Base-by-base conservation (phyloP, 225 moss, liverwort and hornwort genomes). In the Thuidium tamariscinum region DNA sequence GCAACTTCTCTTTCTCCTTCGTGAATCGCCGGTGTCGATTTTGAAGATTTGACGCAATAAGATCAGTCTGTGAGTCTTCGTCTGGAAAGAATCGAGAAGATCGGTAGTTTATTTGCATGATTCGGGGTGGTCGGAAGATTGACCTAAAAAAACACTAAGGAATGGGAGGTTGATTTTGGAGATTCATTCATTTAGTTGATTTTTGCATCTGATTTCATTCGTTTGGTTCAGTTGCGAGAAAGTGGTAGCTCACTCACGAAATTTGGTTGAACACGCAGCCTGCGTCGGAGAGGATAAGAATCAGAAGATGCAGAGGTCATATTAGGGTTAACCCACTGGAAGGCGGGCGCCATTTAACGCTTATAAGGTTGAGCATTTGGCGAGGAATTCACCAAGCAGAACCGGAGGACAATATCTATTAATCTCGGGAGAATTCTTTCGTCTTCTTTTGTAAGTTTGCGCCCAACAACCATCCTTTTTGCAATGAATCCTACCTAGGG, bases 401-500 rank as follows among this genome's bases (percentile, higher is more conserved):
- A 32, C 5, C 46, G 48, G 83, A 87, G 84, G 76, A 46, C 44
- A 7, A 20, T 23, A 55, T 23, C 5, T 27, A n/a, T 56, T 67
- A 29, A 62, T 82, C 78, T 70, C 37, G 44, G 61, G 61, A 71
- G 75, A 81, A 66, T 55, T 42, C 63, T 44, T 41, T 54, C 30
- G 26, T 51, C 36, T 57, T 74, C 39, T 69, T 74, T 37, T 84
- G 89, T 87, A 87, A 89, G 90, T 90, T 74, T 73, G 62, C 60
- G 68, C 64, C 44, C 42, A 67, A 55, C 25, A 36, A 85, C n/a
- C 37, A 70, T 51, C 67, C 67, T 79, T 65, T 85, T 83, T 85
- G 87, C 52, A 87, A 82, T 85, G 81, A 59, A 74, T 68, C 69
- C 64, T 70, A 41, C 44, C 66, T 85, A 87, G 73, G 82, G 49